Percentiles rank a stretch among this genome's conserved stretches.
These are phyloP conservation scores for Suillus brevipes DNA, from an alignment of 768 basidiomycete genomes.

Conservation along the genomic window DNA sequence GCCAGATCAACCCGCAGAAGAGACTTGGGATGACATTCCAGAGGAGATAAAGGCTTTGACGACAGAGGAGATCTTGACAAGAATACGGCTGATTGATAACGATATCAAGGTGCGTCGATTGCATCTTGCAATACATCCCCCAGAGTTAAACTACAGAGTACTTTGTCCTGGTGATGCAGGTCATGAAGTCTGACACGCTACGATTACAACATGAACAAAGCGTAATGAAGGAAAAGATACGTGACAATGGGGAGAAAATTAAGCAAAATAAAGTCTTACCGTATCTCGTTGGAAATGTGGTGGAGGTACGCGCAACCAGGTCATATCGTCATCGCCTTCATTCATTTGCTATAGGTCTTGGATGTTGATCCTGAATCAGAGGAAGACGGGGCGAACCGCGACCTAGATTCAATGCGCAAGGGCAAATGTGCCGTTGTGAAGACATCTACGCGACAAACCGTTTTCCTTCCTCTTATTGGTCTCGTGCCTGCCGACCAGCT, in stretches of 20 bases:
- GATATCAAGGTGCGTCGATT: slow-evolving; percentile 77
- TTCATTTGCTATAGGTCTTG: slow-evolving; percentile 63
- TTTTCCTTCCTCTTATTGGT: slow-evolving; percentile 97
- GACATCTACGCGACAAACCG: slow-evolving; percentile 97
- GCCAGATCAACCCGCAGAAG: slow-evolving; percentile 68
- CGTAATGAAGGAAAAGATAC: slow-evolving; percentile 98
- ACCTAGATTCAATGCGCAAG: slow-evolving; percentile 93
- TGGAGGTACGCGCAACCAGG: slow-evolving; percentile 67
- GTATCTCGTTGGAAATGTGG: slow-evolving; percentile 96
- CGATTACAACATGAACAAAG: slow-evolving; percentile 92
- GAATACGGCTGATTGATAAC: slow-evolving; percentile 93
- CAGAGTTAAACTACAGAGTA: neutral
- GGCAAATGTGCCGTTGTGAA: slow-evolving; percentile 99
- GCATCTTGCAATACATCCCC: neutral
- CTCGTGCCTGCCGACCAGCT: slow-evolving; percentile 92
- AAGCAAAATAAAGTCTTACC: slow-evolving; percentile 99
- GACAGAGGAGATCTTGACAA: slow-evolving; percentile 86
- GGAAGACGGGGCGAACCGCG: slow-evolving; percentile 94
- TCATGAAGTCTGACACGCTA: slow-evolving; percentile 94
- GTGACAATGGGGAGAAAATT: slow-evolving; percentile 97
- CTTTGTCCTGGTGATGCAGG: slow-evolving; percentile 45
- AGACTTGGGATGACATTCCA: slow-evolving; percentile 91
- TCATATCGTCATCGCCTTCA: neutral
- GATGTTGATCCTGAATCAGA: slow-evolving; percentile 92
- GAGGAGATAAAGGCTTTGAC: slow-evolving; percentile 76